Percentiles rank a stretch among this genome's conserved stretches.
These are phyloP conservation scores for Moelleriella libera DNA, from an alignment of 2,329 filamentous ascomycete species.

Conservation along the genomic window DNA sequence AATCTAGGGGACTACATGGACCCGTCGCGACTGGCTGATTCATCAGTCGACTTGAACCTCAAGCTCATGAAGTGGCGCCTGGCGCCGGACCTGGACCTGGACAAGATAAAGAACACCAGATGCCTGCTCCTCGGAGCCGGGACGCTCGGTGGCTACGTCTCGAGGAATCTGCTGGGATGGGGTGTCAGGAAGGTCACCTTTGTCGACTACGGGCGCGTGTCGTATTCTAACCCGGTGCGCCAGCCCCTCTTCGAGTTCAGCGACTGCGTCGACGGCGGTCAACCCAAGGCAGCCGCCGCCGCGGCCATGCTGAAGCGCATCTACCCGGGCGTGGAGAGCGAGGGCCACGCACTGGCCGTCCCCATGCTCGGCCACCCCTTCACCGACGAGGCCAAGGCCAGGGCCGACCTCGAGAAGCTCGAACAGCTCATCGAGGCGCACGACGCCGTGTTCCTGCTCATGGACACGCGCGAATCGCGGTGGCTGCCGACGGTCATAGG, in stretches of 20 bases:
- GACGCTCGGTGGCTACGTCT: constrained; percentile 87
- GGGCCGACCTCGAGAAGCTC: constrained; percentile 61
- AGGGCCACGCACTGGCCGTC: constrained; percentile 70
- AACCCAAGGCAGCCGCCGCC: constrained; percentile 67
- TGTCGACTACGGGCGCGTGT: constrained; percentile 84
- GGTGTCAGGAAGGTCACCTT: constrained; percentile 92
- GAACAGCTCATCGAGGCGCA: constrained; percentile 66
- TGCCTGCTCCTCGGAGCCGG: constrained; percentile 86
- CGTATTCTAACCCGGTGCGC: constrained; percentile 90
- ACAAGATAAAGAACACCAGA: constrained; percentile 76
- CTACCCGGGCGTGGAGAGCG: constrained; percentile 76
- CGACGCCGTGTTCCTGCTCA: constrained; percentile 88
- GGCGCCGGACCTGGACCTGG: constrained; percentile 73
- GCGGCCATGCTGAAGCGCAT: constrained; percentile 71
- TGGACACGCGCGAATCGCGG: constrained; percentile 88
- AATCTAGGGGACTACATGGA: constrained; percentile 92
- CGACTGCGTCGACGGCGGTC: constrained; percentile 77
- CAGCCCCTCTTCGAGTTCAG: constrained; percentile 86
- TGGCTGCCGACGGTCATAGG: constrained; percentile 96
- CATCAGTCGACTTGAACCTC: constrained; percentile 88
- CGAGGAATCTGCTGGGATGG: constrained; percentile 86
- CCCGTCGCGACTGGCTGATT: constrained; percentile 72
- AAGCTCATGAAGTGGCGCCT: constrained; percentile 99
- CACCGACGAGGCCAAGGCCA: constrained; percentile 53
- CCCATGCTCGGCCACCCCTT: constrained; percentile 94